phyloP scores from a whole-genome alignment of 768 basidiomycete species.

The Mycena epipterygia region DNA sequence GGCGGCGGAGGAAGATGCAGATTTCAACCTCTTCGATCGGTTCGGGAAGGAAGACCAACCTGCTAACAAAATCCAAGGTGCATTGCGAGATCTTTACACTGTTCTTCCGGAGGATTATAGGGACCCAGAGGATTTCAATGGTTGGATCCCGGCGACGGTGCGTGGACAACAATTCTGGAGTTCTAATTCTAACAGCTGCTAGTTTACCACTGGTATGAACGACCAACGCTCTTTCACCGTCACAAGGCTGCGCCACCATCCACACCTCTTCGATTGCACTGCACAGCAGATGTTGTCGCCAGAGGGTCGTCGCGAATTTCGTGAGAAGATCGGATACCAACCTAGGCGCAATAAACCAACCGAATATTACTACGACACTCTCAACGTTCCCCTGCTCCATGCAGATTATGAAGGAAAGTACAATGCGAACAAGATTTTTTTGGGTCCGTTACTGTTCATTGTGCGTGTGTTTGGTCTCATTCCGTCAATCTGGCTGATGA shows the following conservation, averaged over 20 bases:
- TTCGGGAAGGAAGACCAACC: constrained; percentile 9
- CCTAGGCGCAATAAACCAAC: background rate
- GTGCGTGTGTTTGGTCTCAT: background rate
- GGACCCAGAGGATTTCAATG: background rate
- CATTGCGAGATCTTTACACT: background rate
- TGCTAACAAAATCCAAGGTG: constrained; percentile 10
- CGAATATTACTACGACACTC: constrained; percentile 15
- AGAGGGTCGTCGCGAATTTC: background rate
- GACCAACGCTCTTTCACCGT: constrained; percentile 5
- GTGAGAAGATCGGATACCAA: background rate
- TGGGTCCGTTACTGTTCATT: background rate
- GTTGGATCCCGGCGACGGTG: constrained; percentile 11
- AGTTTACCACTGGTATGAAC: background rate
- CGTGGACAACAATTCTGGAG: background rate
- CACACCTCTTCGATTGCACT: constrained; percentile 1
- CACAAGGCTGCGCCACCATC: background rate
- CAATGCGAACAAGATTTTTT: constrained; percentile 9
- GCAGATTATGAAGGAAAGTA: constrained; percentile 10
- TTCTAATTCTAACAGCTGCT: background rate
- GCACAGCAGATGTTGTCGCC: background rate
- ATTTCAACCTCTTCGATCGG: background rate
- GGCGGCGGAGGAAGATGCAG: background rate
- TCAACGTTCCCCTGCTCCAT: constrained; percentile 12
- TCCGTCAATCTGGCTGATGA: background rate
- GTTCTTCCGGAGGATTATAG: constrained; percentile 4